Conservation (phyloP, 2,329 filamentous ascomycete species). For the Fusarium continuum region DNA sequence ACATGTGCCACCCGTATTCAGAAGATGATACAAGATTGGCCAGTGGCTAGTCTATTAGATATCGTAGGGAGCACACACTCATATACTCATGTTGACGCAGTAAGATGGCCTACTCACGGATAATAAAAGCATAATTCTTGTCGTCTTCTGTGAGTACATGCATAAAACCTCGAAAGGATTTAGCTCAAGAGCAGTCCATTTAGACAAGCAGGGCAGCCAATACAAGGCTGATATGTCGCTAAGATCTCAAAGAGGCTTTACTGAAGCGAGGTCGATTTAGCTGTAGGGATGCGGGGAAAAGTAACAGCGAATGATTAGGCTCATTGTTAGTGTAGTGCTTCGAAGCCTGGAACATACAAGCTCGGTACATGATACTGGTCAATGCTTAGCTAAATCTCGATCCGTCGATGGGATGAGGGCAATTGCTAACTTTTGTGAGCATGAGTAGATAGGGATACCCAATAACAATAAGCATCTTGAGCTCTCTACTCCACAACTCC, state of each 20-base stretch:
- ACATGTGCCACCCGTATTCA: background rate
- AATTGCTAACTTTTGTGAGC: background rate
- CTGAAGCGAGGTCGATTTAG: too few species aligned
- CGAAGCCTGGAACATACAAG: too few species aligned
- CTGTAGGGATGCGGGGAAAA: too few species aligned
- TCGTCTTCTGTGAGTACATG: background rate
- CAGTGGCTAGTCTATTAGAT: fast-evolving
- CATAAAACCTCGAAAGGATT: background rate
- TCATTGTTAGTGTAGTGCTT: too few species aligned
- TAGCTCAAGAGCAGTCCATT: background rate
- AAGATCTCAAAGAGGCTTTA: background rate
- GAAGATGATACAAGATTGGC: background rate
- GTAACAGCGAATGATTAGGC: too few species aligned
- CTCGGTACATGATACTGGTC: background rate
- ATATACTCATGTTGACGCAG: background rate
- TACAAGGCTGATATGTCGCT: background rate
- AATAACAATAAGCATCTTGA: background rate
- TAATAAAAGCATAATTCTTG: background rate
- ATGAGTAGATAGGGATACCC: background rate
- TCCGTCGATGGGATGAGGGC: background rate
- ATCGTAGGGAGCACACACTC: background rate
- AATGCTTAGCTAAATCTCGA: background rate
- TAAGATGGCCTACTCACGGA: background rate
- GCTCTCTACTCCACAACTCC: background rate
- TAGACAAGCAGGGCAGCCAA: background rate